Base-by-base conservation (phyloP, 352 stramenopile species). In the Sclerospora graminicola region DNA sequence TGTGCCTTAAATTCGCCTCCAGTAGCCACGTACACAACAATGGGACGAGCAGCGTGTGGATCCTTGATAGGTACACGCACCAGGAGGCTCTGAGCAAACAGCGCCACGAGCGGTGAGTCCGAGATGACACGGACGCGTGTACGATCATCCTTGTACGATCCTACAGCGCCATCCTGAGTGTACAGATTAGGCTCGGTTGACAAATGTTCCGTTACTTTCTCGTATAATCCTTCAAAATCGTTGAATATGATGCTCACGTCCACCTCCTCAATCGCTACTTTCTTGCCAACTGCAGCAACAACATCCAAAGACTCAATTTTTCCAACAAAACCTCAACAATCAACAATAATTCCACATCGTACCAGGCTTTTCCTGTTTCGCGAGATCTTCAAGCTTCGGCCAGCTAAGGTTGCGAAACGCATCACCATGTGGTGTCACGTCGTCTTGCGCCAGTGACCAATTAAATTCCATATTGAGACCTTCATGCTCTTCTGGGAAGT, bases 381-480 rank as follows among this genome's bases (percentile, higher is more conserved):
- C 72, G n/a, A 85, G 69, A 38, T 71, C 58, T 18, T 56, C 38
- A 21, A 86, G 69, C 60, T 84, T 81, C 18, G 58, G 50, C 66
- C 68, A 89, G 45, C 50, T 66, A 24, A 89, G 62, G 62, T 91
- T 91, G 37, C 69, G 73, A 59, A 78, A 89, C 11, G 71, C 75
- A 50, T 89, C 76, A 23, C 77, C 73, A 47, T 83, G 67, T 33
- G 79, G 74, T 39, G 74, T 87, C 45, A 91, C 73, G 45, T 91
- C 79, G 50, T 91, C 76, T 29, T 84, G 65, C 0, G 71, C 79
- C 4, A 91, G 60, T 44, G 76, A 89, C 79, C 79, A 91, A 58
- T 91, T 91, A 47, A 91, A 88, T 48, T 91, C 76, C 24, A 89
- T 86, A 63, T 89, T 80, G 9, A 89, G 59, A 2, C 71, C 79